These are phyloP conservation scores for Nemania sp. DNA, from an alignment of 2,329 filamentous ascomycete genomes.

Conservation along the genomic window DNA sequence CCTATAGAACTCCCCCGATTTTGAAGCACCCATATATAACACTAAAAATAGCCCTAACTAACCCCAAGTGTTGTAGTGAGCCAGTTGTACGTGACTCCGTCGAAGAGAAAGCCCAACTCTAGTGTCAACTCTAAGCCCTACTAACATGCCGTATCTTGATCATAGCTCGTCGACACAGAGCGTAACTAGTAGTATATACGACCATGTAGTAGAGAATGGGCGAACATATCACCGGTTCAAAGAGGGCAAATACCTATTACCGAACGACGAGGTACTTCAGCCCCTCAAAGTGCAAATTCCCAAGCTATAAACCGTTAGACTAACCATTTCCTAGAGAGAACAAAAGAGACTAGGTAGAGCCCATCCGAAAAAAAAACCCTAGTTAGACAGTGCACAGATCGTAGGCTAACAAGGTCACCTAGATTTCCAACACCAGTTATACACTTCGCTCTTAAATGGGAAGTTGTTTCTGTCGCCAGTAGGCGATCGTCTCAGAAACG, in stretches of 20 bases:
- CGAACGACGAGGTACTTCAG: constrained; percentile 44
- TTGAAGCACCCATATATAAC: not conserved
- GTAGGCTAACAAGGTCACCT: not conserved
- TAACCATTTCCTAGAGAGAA: constrained; percentile 34
- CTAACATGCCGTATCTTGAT: constrained; percentile 10
- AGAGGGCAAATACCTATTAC: constrained; percentile 46
- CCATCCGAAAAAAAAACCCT: not conserved
- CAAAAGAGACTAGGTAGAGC: constrained; percentile 42
- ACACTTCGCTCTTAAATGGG: constrained; percentile 41
- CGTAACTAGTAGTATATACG: constrained; percentile 41
- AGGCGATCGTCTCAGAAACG: constrained; percentile 30
- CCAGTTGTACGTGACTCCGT: constrained; percentile 38
- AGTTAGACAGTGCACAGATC: not conserved
- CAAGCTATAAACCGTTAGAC: not conserved
- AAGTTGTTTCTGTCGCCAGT: constrained; percentile 44
- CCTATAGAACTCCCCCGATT: not conserved
- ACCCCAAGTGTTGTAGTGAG: constrained; percentile 32
- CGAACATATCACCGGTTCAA: constrained; percentile 47
- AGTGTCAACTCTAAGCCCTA: not conserved
- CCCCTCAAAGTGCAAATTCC: not conserved
- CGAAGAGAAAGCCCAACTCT: not conserved
- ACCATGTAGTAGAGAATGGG: constrained; percentile 45
- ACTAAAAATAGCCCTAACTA: not conserved
- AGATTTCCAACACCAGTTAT: constrained; percentile 48
- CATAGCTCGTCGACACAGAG: constrained; percentile 44